Base-by-base conservation (phyloP, 257 asterid genomes). In the Capsicum chinense region DNA sequence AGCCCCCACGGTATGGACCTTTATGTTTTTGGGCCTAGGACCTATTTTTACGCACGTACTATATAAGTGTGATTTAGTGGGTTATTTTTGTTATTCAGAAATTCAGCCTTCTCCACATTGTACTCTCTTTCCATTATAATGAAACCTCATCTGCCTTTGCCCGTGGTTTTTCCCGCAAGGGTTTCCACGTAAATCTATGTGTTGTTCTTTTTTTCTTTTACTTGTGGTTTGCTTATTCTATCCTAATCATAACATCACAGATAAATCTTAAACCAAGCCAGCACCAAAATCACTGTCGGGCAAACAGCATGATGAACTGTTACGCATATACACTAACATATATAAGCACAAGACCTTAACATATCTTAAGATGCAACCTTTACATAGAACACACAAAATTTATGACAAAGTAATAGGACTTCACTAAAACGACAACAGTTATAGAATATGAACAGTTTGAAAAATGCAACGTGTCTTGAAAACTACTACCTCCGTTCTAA, bases 271-370 rank as follows among this genome's bases (percentile, higher is more conserved):
- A 68, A 67, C 17, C 50, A 35, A 67, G 74, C 50, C 74, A 39
- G 26, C 76, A 68, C 26, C 76, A 68, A 68, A 68, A 68, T 59
- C 52, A 68, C 7, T 68, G 76, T 68, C 21, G 14, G 37, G 21
- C 26, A 68, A 68, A 39, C 76, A 68, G 26, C 76, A 7, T 15
- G 76, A 39, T 68, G 26, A 68, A 68, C 15, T 15, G 76, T 21
- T 37, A 26, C 8, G 76, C 76, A 68, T 37, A 68, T 68, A 39
- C 26, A 1, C 52, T 15, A 6, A 66, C 73, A 66, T 66, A 35
- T 13, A 35, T 68, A 37, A 37, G 54, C 54, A 15, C 76, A 15
- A 68, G 4, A 68, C 76, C 15, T 37, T 37, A 68, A 37, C 76
- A 39, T 1, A 37, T 15, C 14, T 14, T 19, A 70, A 17, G 79